Evolutionary conservation across 2,329 filamentous ascomycete species (phyloP).

Genomic region (Trichophyton equinum): DNA sequence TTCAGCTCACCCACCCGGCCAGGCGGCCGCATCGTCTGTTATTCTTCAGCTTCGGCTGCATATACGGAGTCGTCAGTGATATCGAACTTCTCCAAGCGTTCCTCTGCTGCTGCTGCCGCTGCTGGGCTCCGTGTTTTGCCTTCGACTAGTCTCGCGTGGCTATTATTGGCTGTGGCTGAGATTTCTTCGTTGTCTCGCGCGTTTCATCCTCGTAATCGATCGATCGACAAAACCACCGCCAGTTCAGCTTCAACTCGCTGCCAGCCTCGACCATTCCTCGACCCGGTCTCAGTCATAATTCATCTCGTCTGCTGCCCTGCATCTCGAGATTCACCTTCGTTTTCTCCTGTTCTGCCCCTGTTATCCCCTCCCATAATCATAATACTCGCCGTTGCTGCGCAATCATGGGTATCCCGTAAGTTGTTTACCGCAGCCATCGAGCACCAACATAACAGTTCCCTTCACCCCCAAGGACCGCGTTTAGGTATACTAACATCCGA

Average conservation of each 20-base stretch:
- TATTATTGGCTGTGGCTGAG: neutral
- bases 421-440: neutral
- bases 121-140: too few relatives aligned
- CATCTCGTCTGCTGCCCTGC: neutral
- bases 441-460: neutral
- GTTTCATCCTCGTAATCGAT: neutral
- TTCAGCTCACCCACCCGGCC: too few relatives aligned
- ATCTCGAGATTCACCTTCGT: neutral
- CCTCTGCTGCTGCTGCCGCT: too few relatives aligned
- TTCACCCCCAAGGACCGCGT: neutral
- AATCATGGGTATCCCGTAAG: slow-evolving; percentile 34
- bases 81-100: too few relatives aligned
- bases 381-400: slow-evolving; percentile 3
- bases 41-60: too few relatives aligned
- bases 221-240: neutral
- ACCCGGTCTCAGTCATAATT: neutral
- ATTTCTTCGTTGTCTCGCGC: neutral
- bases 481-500: neutral
- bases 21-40: too few relatives aligned
- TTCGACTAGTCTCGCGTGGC: neutral
- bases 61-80: too few relatives aligned
- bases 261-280: neutral
- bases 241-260: neutral
- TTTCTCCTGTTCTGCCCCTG: neutral
- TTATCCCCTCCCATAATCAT: neutral